Conservation (phyloP, 768 basidiomycete genomes). For the Myochromella boudieri region DNA sequence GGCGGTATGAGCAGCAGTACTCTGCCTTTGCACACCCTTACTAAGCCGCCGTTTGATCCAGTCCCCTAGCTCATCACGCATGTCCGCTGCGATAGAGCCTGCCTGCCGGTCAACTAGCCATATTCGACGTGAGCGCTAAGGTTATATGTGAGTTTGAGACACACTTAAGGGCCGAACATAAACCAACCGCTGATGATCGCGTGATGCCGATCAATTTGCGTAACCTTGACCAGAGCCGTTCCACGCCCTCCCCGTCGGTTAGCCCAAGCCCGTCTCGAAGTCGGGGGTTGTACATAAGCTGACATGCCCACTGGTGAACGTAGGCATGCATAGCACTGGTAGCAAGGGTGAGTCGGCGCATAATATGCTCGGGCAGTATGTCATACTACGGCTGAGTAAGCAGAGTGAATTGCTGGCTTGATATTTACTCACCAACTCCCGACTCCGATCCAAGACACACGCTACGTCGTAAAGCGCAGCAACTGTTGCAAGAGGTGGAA, state of each 20-base stretch:
- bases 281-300: constrained; percentile 31
- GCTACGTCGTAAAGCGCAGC: constrained; percentile 31
- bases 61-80: constrained; percentile 27
- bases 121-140: constrained; percentile 22
- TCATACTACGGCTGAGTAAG: constrained; percentile 20
- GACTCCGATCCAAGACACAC: constrained; percentile 31
- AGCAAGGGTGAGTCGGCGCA: constrained; percentile 23
- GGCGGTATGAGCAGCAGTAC: constrained; percentile 5
- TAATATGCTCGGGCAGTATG: constrained; percentile 23
- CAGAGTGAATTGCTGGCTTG: not conserved
- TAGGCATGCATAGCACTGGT: constrained; percentile 40
- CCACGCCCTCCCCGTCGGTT: no score
- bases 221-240: constrained; percentile 33
- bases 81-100: constrained; percentile 21
- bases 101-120: constrained; percentile 35
- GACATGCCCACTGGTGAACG: no score
- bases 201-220: constrained; percentile 34
- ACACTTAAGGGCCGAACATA: constrained; percentile 13
- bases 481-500: constrained; percentile 29
- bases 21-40: constrained; percentile 16
- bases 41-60: constrained; percentile 27
- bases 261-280: constrained; percentile 19
- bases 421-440: constrained; percentile 23
- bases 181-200: constrained; percentile 29
- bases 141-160: not conserved